phyloP scores from a whole-genome alignment of 257 asterid species.

The Nicotiana knightiana region DNA sequence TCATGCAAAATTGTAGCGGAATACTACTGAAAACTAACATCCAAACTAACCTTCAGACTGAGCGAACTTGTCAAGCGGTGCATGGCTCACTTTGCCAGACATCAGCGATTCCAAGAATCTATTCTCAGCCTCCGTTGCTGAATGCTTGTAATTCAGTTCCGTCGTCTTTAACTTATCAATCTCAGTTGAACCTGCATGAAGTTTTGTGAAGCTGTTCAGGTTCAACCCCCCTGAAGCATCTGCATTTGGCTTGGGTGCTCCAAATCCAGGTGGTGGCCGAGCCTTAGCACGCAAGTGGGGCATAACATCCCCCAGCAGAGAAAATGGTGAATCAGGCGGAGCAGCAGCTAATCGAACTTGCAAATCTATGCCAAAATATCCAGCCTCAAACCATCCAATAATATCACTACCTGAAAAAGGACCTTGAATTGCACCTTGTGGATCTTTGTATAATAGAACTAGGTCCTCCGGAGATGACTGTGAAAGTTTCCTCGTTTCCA shows the following conservation, averaged over 20 bases:
- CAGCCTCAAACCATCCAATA: conserved; percentile 95
- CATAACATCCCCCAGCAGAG: conserved; percentile 90
- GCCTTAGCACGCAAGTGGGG: conserved; percentile 94
- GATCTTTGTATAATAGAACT: conserved; percentile 82
- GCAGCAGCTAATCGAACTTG: conserved; percentile 78
- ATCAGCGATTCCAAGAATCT: conserved; percentile 83
- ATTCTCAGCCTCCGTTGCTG: conserved; percentile 70
- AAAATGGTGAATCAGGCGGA: conserved; percentile 61
- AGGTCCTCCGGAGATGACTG: conserved; percentile 78
- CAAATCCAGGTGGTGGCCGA: conserved; percentile 97
- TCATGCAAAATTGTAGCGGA: not conserved
- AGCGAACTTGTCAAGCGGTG: conserved; percentile 49
- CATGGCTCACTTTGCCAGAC: conserved; percentile 49
- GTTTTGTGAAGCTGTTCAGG: conserved; percentile 37
- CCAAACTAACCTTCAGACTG: conserved; percentile 65
- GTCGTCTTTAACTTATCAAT: conserved; percentile 41
- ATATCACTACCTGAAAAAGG: conserved; percentile 93
- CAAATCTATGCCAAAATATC: conserved; percentile 93
- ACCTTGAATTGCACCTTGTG: conserved; percentile 88
- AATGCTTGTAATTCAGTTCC: conserved; percentile 48
- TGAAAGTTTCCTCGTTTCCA: conserved; percentile 40
- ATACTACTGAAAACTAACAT: not conserved
- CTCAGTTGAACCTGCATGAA: conserved; percentile 42
- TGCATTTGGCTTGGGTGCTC: conserved; percentile 59
- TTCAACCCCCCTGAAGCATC: conserved; percentile 46